Evolutionary conservation across 2,329 filamentous ascomycete species (phyloP).

Genomic region (Epichloe coenophiala): DNA sequence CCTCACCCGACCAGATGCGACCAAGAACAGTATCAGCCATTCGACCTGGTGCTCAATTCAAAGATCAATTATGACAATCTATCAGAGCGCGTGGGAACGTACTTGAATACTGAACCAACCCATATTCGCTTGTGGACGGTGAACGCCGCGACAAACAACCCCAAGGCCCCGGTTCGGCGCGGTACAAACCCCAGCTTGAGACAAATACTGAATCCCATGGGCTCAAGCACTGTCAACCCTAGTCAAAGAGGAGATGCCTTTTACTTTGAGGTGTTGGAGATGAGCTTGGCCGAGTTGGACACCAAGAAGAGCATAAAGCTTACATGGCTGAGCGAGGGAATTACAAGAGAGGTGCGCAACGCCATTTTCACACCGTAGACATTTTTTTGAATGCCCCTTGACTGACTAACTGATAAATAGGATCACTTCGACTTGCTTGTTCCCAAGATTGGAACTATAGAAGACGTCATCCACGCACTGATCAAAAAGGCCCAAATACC

Average conservation of each 20-base stretch:
- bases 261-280: conserved; percentile 88
- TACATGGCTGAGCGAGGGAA: conserved; percentile 75
- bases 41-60: conserved; percentile 67
- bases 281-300: conserved; percentile 84
- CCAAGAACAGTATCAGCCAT: conserved; percentile 46
- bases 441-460: conserved; percentile 68
- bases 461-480: conserved; percentile 63
- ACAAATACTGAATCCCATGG: conserved; percentile 65
- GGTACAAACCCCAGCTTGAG: conserved; percentile 55
- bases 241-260: conserved; percentile 64
- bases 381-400: neutral
- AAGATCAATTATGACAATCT: conserved; percentile 87
- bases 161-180: conserved; percentile 67
- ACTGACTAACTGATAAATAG: conserved; percentile 23
- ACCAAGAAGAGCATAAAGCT: conserved; percentile 81
- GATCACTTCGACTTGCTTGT: conserved; percentile 75
- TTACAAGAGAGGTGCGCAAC: conserved; percentile 64
- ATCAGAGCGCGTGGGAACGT: conserved; percentile 67
- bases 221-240: conserved; percentile 51
- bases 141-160: conserved; percentile 60
- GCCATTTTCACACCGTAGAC: too few species aligned
- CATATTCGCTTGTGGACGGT: conserved; percentile 88
- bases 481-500: conserved; percentile 70
- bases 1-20: conserved; percentile 48
- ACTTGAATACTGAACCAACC: conserved; percentile 64